Base-by-base conservation (phyloP, 2,329 filamentous ascomycete species). In the Botryosphaeria dothidea region DNA sequence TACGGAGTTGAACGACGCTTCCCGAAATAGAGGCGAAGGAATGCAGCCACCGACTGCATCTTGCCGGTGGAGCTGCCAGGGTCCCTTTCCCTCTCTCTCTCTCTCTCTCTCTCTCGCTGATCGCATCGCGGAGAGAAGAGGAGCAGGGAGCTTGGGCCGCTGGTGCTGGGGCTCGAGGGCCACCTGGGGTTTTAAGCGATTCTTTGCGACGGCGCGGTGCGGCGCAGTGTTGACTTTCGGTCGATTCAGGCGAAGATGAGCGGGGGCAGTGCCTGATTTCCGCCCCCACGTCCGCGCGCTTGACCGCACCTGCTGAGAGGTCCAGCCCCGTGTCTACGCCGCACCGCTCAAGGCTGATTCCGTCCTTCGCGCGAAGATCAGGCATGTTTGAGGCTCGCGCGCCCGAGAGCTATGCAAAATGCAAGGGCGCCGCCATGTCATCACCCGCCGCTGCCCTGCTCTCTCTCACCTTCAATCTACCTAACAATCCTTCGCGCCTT, bases 371-470 rank as follows among this genome's bases (percentile, higher is more conserved):
- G 41, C 41, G 41, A n/a, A n/a, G 41, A 45, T 49, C 25, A 49
- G 46, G 46, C 46, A 54, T 38, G n/a, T 27, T 43, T 57, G 52
- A 41, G 52, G 52, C 52, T 57, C 52, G 34, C 7, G 8, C 49
- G 27, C 49, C 49, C 29, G 46, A n/a, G 23, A 36, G 29, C n/a
- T 7, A 36, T 21, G n/a, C 21, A 3, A 3, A 4, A 27, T 57
- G 52, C 36, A 57, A 43, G 52, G 52, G 52, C 31, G 36, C 52
- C 38, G 36, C 34, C 31, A 25, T 54, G 52, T 27, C 36, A 41
- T 43, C 38, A 23, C 38, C 38, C 11, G 38, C 38, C 38, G 4
- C 11, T 7, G 38, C 9, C 38, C 38, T 13, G 38, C 31, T 11
- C 6, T 34, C 6, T 11, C 31, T 11, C 11, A 11, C 31, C 31